Evolutionary conservation across 208 protist species (phyloP), one percentile per base, ranked within the genome.

Genomic region (Trypanosoma grayi): DNA sequence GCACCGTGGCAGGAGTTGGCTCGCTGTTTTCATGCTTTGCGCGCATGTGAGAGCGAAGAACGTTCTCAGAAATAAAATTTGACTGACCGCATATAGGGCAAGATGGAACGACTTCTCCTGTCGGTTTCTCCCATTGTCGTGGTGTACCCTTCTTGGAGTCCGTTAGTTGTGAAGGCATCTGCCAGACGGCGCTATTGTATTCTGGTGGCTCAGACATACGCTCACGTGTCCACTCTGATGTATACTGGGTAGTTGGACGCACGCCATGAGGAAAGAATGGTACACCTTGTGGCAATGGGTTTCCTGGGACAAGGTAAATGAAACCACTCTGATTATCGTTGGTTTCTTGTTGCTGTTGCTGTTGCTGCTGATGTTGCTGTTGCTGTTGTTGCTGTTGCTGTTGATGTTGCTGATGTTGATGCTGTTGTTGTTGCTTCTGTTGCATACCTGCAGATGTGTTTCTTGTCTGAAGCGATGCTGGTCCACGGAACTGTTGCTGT

Each of bases 221-320:
- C 22, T 56, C 30, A 14, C 40, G 10, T 14, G 34, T 20, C 33
- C 41, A 31, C 6, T 50, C 11, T 34, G 20, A 31, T 27, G 54
- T 47, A 62, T 87, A 91, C 25, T 74, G 73, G 7, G 39, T 48
- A 25, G 81, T 66, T 45, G 77, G 70, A 6, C 60, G 50, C 25
- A 85, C 81, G 30, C 84, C 84, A 10, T 78, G 69, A 7, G 76
- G 75, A 41, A 77, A 87, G 50, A 91, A 87, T 3, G 84, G 75
- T 22, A 59, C 66, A 11, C 81, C 84, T 16, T 60, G 54, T 3
- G 80, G 80, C 51, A 91, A 62, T 40, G 51, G 53, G 33, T 58
- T 73, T 60, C 77, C 79, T 37, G 78, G 76, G 40, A 75, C 59
- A 22, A 90, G 48, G 30, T 62, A 75, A 57, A 82, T 45, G 31